Evolutionary conservation across 495 filamentous ascomycete species (phyloP).

Genomic region (Emericellopsis terricola): DNA sequence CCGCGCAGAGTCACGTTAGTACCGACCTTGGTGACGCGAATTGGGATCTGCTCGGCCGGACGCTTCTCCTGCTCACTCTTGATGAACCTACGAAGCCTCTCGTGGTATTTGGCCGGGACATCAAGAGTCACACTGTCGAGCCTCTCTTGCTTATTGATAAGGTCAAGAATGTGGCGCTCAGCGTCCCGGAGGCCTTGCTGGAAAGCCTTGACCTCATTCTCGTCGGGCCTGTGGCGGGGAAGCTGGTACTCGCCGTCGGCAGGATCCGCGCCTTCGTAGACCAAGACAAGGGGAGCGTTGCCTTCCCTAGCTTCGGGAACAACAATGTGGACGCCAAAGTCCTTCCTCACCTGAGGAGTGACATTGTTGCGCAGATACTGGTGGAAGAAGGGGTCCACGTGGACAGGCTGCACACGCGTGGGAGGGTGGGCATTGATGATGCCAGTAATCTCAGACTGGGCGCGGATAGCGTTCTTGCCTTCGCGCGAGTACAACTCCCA

Average conservation of each 20-base stretch:
- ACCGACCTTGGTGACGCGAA: constrained; percentile 41
- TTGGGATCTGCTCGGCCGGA: constrained; percentile 46
- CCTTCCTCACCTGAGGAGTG: constrained; percentile 41
- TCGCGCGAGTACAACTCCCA: constrained; percentile 80
- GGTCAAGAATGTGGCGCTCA: constrained; percentile 43
- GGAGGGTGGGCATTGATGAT: constrained; percentile 69
- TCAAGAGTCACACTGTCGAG: constrained; percentile 47
- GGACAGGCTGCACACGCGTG: constrained; percentile 45
- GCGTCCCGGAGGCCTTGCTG: constrained; percentile 55
- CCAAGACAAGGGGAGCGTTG: constrained; percentile 52
- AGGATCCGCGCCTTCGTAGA: constrained; percentile 57
- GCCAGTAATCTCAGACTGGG: constrained; percentile 63
- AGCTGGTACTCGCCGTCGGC: constrained; percentile 43
- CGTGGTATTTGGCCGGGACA: constrained; percentile 57
- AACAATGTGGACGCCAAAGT: constrained; percentile 65
- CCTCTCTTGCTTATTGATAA: constrained; percentile 55
- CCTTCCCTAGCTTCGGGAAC: constrained; percentile 45
- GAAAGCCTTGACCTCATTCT: constrained; percentile 43
- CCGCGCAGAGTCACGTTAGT: constrained; percentile 56
- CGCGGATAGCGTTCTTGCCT: constrained; percentile 64
- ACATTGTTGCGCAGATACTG: constrained; percentile 48
- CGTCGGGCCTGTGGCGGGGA: constrained; percentile 34
- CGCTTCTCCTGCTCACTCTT: constrained; percentile 55
- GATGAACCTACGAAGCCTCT: constrained; percentile 62
- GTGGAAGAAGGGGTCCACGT: constrained; percentile 79